Base-by-base conservation (phyloP, 2,329 filamentous ascomycete species). In the Aspergillus quadrilineatus region DNA sequence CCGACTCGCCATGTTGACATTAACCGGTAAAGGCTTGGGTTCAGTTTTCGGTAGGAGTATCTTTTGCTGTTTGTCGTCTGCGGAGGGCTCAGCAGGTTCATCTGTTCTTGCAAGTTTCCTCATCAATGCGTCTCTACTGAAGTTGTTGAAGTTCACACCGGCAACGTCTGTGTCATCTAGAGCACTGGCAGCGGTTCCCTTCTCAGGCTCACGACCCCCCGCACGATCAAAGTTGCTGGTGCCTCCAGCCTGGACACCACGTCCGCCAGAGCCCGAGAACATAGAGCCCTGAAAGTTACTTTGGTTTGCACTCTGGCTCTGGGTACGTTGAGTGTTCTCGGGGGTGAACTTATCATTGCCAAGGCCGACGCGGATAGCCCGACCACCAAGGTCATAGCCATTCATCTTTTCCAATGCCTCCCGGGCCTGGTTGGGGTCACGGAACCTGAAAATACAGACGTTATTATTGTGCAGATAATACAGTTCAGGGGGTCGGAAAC, bases 301-400 rank as follows among this genome's bases (percentile, higher is more conserved):
- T 77, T 83, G 82, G 76, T 85, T 74, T 63, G 67, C 78, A 70
- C 80, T 87, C 76, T 89, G 88, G 72, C 89, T 88, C 75, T 91
- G 89, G 81, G 96, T 95, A 78, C 91, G 91, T 80, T 95, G 91
- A 72, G 91, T 89, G 77, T 91, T 96, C 77, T 97, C 94, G 71
- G 92, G 89, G 77, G 92, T 97, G 79, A 97, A 97, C 85, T 97
- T 97, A 89, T 99, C 94, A 81, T 97, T 99, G 78, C 94, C 94
- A 80, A 99, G 90, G 77, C 94, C 94, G 76, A 99, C 95, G 73
- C 94, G 92, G 75, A 99, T 97, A 63, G 92, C 92, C 73, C 94
- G 92, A 77, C 92, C 92, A 69, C 94, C 94, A 67, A 99, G 87
- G 78, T 97, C 94, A 79, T 97, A 99, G 63, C 93, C 92, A 77